A percentile compares a stretch with the other conserved stretches of the same genome.
These are phyloP conservation scores for Iris macrosiphon DNA, from an alignment of 106 monocot genomes.

Conservation along the genomic window DNA sequence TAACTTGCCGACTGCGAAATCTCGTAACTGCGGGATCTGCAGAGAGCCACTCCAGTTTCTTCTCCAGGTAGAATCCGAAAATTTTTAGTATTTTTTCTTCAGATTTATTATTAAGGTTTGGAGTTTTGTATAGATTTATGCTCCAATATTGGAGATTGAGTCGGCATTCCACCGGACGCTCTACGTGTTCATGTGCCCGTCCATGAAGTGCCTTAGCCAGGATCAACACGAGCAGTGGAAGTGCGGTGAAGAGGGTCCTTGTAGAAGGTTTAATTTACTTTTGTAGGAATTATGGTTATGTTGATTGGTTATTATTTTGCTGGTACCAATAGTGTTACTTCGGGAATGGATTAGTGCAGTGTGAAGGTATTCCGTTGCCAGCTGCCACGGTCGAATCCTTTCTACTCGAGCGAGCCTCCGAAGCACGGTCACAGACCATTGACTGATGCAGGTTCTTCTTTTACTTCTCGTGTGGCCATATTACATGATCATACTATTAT, in stretches of 20 bases:
- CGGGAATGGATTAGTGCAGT: slow-evolving; percentile 26
- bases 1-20: slow-evolving; percentile 46
- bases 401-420: slow-evolving; percentile 67
- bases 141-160: slow-evolving; percentile 52
- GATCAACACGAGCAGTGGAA: slow-evolving; percentile 98
- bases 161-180: slow-evolving; percentile 76
- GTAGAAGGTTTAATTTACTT: slow-evolving; percentile 84
- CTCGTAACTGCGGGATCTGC: slow-evolving; percentile 61
- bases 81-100: not conserved
- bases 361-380: slow-evolving; percentile 94
- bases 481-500: too few relatives aligned
- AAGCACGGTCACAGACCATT: slow-evolving; percentile 37
- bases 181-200: slow-evolving; percentile 88
- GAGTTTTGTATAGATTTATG: slow-evolving; percentile 55
- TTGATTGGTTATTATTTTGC: not conserved
- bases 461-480: too few relatives aligned
- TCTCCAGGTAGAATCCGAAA: slow-evolving; percentile 92
- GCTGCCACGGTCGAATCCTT: slow-evolving; percentile 61
- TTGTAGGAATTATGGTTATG: not conserved
- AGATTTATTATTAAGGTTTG: not conserved
- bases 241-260: slow-evolving; percentile 20
- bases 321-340: not conserved
- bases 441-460: slow-evolving; percentile 66
- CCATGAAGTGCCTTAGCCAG: slow-evolving; percentile 70
- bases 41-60: slow-evolving; percentile 80